These are phyloP conservation scores for Aurantiochytrium sp. DNA, from an alignment of 108 stramenopile species.

Conservation along the genomic window DNA sequence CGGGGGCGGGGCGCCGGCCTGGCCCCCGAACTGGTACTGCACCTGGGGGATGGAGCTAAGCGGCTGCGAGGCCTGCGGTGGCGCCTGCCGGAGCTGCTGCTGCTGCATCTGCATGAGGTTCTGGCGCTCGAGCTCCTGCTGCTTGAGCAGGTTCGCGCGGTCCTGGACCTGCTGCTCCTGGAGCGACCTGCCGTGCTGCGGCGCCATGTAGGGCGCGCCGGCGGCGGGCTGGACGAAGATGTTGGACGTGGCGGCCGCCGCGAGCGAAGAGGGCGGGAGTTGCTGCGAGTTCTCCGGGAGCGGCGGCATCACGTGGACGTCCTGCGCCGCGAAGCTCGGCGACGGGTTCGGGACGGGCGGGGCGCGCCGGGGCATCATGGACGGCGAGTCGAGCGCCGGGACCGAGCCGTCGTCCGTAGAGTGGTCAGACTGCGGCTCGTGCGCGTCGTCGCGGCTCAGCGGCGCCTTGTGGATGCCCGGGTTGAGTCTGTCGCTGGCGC, in stretches of 20 bases:
- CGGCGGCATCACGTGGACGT: neutral
- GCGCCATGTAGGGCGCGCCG: neutral
- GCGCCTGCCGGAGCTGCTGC: neutral
- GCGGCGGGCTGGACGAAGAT: neutral
- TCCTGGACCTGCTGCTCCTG: neutral
- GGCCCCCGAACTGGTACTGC: neutral
- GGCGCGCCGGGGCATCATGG: neutral
- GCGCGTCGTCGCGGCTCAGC: neutral
- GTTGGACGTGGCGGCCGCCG: too few relatives aligned
- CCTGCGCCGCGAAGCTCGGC: neutral
- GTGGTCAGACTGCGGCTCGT: neutral
- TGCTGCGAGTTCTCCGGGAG: neutral
- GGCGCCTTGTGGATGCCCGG: neutral
- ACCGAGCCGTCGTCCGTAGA: neutral
- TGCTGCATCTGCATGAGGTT: neutral
- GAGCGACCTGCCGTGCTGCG: neutral
- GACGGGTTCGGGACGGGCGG: neutral
- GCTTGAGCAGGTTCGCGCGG: neutral
- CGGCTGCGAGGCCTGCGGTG: neutral
- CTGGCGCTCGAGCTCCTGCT: neutral
- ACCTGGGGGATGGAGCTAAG: neutral
- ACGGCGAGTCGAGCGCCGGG: neutral
- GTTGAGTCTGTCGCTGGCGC: neutral
- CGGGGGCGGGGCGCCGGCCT: too few relatives aligned
- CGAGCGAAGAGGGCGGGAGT: neutral